Conservation (phyloP, 164 flowering plant genomes). For the Santalum album region DNA sequence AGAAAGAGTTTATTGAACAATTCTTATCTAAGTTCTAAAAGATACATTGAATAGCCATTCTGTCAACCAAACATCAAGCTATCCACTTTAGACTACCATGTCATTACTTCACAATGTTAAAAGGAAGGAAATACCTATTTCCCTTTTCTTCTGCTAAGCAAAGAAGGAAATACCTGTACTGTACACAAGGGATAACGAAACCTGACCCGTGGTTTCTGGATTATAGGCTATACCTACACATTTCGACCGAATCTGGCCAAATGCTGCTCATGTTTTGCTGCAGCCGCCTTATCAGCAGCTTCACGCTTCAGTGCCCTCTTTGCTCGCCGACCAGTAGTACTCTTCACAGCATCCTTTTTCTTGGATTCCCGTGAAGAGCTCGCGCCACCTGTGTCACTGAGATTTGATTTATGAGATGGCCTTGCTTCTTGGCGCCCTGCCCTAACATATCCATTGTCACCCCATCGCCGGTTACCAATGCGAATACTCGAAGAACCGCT, state of each 20-base stretch:
- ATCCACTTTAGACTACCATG: no score
- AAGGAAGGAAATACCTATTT: no score
- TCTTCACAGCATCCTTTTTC: conserved; percentile 30
- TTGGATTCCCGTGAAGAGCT: conserved; percentile 46
- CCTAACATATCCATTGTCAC: conserved; percentile 77
- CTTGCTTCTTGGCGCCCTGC: conserved; percentile 79
- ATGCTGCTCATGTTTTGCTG: conserved; percentile 57
- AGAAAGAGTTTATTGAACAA: no score
- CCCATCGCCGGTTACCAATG: conserved; percentile 89
- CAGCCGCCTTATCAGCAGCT: conserved; percentile 84
- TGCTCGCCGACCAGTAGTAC: conserved; percentile 51
- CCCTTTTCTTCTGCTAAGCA: background rate
- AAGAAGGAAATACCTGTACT: conserved; percentile 14
- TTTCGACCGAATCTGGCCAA: conserved; percentile 49
- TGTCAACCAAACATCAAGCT: no score
- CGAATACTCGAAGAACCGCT: conserved; percentile 43
- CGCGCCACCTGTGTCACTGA: conserved; percentile 33
- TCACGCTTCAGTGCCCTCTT: conserved; percentile 82
- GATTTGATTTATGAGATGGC: conserved; percentile 33
- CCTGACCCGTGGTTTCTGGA: conserved; percentile 1
- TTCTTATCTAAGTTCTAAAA: no score
- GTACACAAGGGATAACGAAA: background rate
- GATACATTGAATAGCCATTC: no score
- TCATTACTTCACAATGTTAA: no score
- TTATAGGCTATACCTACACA: background rate